Evolutionary conservation across 805 yeast species (phyloP), one percentile per base, ranked within the genome.

Genomic region (Barnettozyma pratensis): DNA sequence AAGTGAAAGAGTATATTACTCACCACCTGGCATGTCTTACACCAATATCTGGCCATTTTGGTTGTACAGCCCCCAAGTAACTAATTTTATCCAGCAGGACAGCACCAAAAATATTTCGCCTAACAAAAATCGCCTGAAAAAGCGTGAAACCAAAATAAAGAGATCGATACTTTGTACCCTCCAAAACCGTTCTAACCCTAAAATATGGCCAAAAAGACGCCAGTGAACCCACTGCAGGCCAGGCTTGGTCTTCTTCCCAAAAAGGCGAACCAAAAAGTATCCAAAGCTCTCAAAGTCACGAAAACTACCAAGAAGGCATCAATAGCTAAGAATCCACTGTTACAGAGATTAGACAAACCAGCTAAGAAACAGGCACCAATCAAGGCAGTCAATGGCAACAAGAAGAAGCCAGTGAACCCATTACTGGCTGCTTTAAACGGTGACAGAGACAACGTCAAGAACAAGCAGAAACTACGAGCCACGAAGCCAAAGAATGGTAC

Each of bases 21-120:
- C 31, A 45, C 47, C 10, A 48, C 26, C 32, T 38, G 34, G 31
- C 51, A 48, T 5, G 34, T 37, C 25, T 48, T 48, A 28, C 51
- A 48, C 48, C 48, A 48, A n/a, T 41, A 45, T 31, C 44, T 44
- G 27, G 19, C 48, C 51, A 48, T 48, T 5, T 29, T 32, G 25
- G 7, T 2, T 19, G 35, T 19, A 19, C 19, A 19, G 19, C 19
- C 19, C 19, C 19, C 19, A 19, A 19, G 19, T 19, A 19, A 19
- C 19, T 19, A 19, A 2, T 19, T 19, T 19, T 19, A 19, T 19
- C 19, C 19, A 19, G 3, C 19, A 19, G 19, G 3, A 19, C 19
- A 19, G 19, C 19, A 19, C 19, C 19, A 19, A 19, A 19, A 19
- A 19, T 19, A 19, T 19, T 19, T 19, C 19, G 19, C 19, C 3